Evolutionary conservation across 2,329 filamentous ascomycete genomes (phyloP).

Genomic region (Camillea tinctor): DNA sequence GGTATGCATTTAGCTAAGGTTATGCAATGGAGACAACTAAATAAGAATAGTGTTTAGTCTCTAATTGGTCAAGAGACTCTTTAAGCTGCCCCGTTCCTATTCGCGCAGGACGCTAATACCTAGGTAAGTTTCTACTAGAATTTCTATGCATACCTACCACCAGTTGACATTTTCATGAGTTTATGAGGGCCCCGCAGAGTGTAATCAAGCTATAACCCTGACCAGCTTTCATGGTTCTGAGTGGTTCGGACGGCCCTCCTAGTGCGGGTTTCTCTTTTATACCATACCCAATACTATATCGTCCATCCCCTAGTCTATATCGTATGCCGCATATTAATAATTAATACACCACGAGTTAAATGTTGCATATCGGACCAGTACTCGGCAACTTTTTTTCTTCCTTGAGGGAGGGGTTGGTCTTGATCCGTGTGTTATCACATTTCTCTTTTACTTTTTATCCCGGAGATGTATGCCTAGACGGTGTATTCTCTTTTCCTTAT

Average conservation of each 20-base stretch:
- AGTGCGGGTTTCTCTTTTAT: neutral
- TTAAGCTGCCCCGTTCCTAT: neutral
- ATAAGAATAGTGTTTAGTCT: neutral
- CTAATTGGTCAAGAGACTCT: neutral
- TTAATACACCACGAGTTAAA: neutral
- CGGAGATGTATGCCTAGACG: neutral
- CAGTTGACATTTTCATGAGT: neutral
- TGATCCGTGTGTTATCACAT: neutral
- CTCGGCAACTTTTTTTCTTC: no score
- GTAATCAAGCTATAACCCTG: neutral
- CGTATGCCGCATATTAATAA: neutral
- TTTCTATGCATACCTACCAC: neutral
- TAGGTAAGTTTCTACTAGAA: neutral
- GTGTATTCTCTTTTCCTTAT: neutral
- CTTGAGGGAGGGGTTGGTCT: no score
- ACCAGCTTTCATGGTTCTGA: neutral
- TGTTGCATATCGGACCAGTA: no score
- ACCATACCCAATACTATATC: neutral
- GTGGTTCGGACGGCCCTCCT: neutral
- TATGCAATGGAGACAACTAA: neutral
- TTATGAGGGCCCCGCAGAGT: neutral
- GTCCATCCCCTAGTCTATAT: neutral
- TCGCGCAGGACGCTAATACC: neutral
- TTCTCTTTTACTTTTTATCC: neutral
- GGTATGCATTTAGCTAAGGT: neutral